Percentiles rank a stretch among this genome's conserved stretches.
phyloP scores from a whole-genome alignment of 352 stramenopile species.

The Globisporangium spinosum region DNA sequence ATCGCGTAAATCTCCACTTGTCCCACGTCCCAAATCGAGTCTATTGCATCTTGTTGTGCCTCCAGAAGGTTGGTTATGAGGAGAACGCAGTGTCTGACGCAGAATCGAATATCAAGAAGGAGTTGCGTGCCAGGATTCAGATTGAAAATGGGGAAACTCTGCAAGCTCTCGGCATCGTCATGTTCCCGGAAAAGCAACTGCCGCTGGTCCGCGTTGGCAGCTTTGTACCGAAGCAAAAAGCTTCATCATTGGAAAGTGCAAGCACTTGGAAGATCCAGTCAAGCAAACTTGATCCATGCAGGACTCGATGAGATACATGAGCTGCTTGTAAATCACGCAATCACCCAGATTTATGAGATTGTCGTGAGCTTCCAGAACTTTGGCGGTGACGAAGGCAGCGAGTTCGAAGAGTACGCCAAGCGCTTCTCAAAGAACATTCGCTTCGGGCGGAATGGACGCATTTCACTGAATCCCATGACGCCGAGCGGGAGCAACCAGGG shows the following conservation, averaged over 20 bases:
- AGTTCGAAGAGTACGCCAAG: conserved; percentile 39
- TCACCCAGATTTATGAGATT: conserved; percentile 65
- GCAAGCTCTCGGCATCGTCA: conserved; percentile 44
- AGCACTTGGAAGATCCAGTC: conserved; percentile 33
- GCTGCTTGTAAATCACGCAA: conserved; percentile 39
- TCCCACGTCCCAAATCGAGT: conserved; percentile 34
- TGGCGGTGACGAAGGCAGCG: conserved; percentile 10
- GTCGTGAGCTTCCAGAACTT: conserved; percentile 30
- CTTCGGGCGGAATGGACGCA: conserved; percentile 58
- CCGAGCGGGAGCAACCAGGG: not conserved
- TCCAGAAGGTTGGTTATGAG: conserved; percentile 27
- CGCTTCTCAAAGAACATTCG: conserved; percentile 56
- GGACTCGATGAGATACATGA: conserved; percentile 52
- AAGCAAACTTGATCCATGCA: conserved; percentile 45
- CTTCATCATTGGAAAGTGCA: conserved; percentile 46
- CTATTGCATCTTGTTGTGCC: conserved; percentile 50
- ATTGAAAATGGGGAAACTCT: conserved; percentile 51
- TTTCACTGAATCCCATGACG: conserved; percentile 29
- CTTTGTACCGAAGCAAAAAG: conserved; percentile 52
- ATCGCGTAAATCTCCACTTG: conserved; percentile 43
- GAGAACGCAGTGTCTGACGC: not conserved
- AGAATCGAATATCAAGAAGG: not conserved
- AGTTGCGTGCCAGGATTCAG: conserved; percentile 26
- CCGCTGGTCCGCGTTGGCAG: conserved; percentile 49
- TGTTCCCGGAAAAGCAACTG: conserved; percentile 23